Base-by-base conservation (phyloP, 2,329 filamentous ascomycete genomes). In the Hypoxylon sp. region DNA sequence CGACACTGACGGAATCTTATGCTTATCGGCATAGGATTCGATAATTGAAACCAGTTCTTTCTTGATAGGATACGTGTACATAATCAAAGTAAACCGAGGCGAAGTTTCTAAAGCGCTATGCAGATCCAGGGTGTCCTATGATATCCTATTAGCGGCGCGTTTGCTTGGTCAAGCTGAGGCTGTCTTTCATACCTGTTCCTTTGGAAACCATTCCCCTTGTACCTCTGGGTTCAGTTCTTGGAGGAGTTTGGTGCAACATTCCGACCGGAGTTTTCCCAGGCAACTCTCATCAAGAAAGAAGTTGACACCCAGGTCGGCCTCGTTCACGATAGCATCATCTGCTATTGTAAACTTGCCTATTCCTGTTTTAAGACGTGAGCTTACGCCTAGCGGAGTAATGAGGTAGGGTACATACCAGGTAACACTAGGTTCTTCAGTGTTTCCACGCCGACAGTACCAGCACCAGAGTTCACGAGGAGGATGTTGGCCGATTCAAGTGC, bases 341-440 rank as follows among this genome's bases (percentile, higher is more conserved):
- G 91, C 90, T 66, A 99, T 97, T 0, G 93, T 96, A 77, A 97
- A 99, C 24, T 89, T 87, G 7, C 96, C 96, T 72, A 98, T 91
- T 2, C 94, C 90, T 90, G 48, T 30, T 36, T n/a, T n/a, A 18
- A 9, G 12, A 40, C 48, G 44, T 78, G 58, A 78, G 74, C 56
- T 52, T 40, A 44, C 8, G 26, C 18, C 11, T 33, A 18, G 30
- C 14, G 20, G 16, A 16, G 18, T 33, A 3, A 52, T n/a, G 18
- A 32, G 2, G 16, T 16, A 9, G 24, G 8, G 32, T 12, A 11
- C 78, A 57, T 78, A 89, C 89, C 93, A 61, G 96, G 96, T 7
- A 99, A 82, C 2, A 99, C 92, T n/a, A 99, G 87, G 76, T 99
- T 99, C 84, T 99, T 99, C 66, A 99, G 85, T 0, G 94, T 90